These are phyloP conservation scores for Nemania serpens DNA, from an alignment of 2,329 filamentous ascomycete genomes.

Conservation along the genomic window DNA sequence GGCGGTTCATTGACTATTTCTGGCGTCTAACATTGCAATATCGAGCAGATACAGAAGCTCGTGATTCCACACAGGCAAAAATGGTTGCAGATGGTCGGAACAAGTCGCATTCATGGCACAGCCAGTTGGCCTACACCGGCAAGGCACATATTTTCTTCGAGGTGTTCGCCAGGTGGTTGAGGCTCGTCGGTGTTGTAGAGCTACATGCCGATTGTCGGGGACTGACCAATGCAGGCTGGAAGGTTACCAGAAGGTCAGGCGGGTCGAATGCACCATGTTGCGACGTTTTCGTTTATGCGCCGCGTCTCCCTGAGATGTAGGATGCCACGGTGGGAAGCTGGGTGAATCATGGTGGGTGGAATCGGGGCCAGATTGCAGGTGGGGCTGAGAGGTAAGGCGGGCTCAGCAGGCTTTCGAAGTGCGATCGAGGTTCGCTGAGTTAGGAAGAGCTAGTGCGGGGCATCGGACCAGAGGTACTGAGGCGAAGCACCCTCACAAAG, in stretches of 20 bases:
- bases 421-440: slow-evolving; percentile 14
- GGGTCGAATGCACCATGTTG: not conserved
- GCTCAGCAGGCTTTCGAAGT: not conserved
- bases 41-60: not conserved
- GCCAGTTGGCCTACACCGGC: not conserved
- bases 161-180: not conserved
- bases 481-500: slow-evolving; percentile 4
- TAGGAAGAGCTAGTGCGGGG: slow-evolving; percentile 12
- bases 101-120: not conserved
- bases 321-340: slow-evolving; percentile 1
- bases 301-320: not conserved
- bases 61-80: not conserved
- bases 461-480: slow-evolving; percentile 2
- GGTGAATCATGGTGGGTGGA: not conserved
- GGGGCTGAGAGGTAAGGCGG: slow-evolving; percentile 17
- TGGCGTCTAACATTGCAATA: not conserved
- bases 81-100: not conserved
- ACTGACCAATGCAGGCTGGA: not conserved
- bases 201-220: not conserved
- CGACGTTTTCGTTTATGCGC: not conserved
- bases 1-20: not conserved
- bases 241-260: not conserved
- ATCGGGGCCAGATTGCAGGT: slow-evolving; percentile 20
- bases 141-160: not conserved
- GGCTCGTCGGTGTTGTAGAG: not conserved